Evolutionary conservation across 352 stramenopile genomes (phyloP).

Genomic region (Peronospora farinosa): DNA sequence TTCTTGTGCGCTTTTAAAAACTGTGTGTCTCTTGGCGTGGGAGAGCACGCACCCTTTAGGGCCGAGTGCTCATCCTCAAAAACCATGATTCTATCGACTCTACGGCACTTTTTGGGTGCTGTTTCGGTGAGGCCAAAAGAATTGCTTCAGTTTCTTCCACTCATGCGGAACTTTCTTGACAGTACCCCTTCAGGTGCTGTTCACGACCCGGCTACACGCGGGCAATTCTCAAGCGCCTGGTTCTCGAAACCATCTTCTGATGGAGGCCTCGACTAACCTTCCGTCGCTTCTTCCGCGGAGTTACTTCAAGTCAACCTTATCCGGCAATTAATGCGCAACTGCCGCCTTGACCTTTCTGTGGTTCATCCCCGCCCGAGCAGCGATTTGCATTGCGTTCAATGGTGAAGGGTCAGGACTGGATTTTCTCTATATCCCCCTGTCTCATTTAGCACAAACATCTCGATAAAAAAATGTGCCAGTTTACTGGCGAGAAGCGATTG

Average conservation of each 20-base stretch:
- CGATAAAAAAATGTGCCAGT: not conserved
- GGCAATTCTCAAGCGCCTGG: not conserved
- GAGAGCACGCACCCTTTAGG: not conserved
- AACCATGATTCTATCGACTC: not conserved
- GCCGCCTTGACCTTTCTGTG: not conserved
- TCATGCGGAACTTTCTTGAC: not conserved
- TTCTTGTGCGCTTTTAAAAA: not conserved
- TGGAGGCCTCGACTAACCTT: not conserved
- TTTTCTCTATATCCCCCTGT: slow-evolving; percentile 8
- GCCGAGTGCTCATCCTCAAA: not conserved
- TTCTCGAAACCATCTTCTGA: not conserved
- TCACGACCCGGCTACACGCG: not conserved
- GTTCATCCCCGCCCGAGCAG: slow-evolving; percentile 4
- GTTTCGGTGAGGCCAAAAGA: not conserved
- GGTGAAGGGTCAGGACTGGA: not conserved
- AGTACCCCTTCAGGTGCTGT: not conserved
- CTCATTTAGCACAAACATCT: not conserved
- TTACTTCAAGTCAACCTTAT: slow-evolving; percentile 11
- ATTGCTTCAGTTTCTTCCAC: not conserved
- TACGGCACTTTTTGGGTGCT: not conserved
- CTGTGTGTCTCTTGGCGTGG: not conserved
- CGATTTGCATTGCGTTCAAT: not conserved
- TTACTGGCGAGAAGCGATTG: not conserved
- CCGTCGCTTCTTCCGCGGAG: not conserved
- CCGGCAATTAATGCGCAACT: slow-evolving; percentile 5